A percentile compares a stretch with the other conserved stretches of the same genome.
Evolutionary conservation across 495 filamentous ascomycete genomes (phyloP).

Genomic region (Lophiostoma macrostomum): DNA sequence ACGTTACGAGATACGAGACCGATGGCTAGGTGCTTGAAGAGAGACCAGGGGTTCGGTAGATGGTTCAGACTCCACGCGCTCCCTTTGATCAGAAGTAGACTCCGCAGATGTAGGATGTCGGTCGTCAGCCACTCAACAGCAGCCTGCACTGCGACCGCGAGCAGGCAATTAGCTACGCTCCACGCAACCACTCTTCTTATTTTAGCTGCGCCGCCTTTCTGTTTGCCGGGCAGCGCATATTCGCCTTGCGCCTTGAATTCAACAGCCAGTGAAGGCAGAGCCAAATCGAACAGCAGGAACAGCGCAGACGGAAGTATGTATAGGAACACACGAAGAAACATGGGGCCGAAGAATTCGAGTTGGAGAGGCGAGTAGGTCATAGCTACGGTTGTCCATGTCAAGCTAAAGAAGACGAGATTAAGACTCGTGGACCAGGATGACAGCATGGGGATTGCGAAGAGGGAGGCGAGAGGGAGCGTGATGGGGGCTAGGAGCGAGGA

Average conservation of each 20-base stretch:
- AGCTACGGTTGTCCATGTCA: slow-evolving; percentile 83
- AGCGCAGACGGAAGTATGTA: slow-evolving; percentile 70
- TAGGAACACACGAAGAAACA: slow-evolving; percentile 65
- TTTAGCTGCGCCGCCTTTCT: slow-evolving; percentile 32
- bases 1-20: slow-evolving; percentile 58
- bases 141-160: slow-evolving; percentile 46
- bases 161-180: slow-evolving; percentile 62
- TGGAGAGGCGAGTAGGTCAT: slow-evolving; percentile 70
- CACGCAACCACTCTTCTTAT: slow-evolving; percentile 47
- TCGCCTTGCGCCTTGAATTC: slow-evolving; percentile 68
- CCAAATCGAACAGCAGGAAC: slow-evolving; percentile 70
- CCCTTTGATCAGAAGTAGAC: slow-evolving; percentile 55
- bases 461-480: slow-evolving; percentile 66
- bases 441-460: slow-evolving; percentile 57
- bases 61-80: slow-evolving; percentile 39
- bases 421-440: slow-evolving; percentile 67
- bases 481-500: slow-evolving; percentile 45
- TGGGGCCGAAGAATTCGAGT: slow-evolving; percentile 70
- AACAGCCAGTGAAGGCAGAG: slow-evolving; percentile 63
- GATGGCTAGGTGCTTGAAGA: slow-evolving; percentile 51
- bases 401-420: slow-evolving; percentile 86
- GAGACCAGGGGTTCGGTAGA: slow-evolving; percentile 60
- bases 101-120: slow-evolving; percentile 49
- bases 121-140: slow-evolving; percentile 53
- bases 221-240: slow-evolving; percentile 52